Conservation (phyloP, 441 rosid genomes). For the Corymbia calophylla region DNA sequence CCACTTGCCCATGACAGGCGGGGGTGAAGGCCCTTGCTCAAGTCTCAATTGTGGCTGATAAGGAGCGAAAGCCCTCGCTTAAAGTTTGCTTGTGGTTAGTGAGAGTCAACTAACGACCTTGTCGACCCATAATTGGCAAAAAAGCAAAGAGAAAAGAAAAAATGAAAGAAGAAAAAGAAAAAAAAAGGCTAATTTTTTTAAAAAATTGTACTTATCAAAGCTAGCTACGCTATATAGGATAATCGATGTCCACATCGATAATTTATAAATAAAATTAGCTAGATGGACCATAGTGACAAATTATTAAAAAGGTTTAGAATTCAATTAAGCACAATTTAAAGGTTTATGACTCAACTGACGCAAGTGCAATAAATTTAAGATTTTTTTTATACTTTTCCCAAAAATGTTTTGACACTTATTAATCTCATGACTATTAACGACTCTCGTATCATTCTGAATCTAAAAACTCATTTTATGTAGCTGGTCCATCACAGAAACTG, state of each 20-base stretch:
- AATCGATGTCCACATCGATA: fast-evolving
- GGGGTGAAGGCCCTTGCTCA: too few species aligned
- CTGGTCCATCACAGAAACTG: background rate
- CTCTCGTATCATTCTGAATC: background rate
- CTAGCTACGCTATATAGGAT: fast-evolving
- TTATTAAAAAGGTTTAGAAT: fast-evolving
- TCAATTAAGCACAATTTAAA: fast-evolving
- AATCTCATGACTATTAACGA: background rate
- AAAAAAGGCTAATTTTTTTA: too few species aligned
- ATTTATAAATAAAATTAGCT: too few species aligned
- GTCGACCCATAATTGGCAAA: too few species aligned
- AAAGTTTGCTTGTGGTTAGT: background rate
- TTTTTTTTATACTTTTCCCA: background rate
- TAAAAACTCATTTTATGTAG: background rate
- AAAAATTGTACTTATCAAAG: too few species aligned
- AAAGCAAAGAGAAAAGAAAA: too few species aligned
- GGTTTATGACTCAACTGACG: too few species aligned
- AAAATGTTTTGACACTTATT: background rate
- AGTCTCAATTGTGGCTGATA: too few species aligned
- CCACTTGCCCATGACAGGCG: too few species aligned
- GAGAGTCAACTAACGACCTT: fast-evolving
- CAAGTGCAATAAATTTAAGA: background rate
- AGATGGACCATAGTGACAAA: fast-evolving
- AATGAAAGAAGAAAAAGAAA: fast-evolving
- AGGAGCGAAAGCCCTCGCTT: fast-evolving